phyloP scores from a whole-genome alignment of 176 grass and related monocot genomes.

The Avena insularis region DNA sequence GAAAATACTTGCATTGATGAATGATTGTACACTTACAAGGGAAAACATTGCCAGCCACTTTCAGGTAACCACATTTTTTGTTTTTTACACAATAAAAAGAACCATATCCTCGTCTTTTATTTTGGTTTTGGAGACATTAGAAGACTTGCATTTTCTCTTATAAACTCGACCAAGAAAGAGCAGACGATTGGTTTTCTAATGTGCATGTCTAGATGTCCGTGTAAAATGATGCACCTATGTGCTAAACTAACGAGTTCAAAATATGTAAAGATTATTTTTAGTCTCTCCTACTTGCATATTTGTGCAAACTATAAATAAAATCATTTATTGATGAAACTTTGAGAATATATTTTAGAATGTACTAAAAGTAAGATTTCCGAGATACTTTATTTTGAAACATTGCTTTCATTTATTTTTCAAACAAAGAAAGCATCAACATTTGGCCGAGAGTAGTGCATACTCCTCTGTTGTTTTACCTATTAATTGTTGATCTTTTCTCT shows the following conservation, averaged over 20 bases:
- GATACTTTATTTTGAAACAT: too few species aligned
- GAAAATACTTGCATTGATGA: slow-evolving; percentile 47
- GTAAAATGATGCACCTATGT: not conserved
- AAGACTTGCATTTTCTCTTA: not conserved
- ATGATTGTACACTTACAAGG: slow-evolving; percentile 16
- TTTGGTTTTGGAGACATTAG: not conserved
- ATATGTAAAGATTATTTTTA: not conserved
- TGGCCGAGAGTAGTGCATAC: not conserved
- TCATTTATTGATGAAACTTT: not conserved
- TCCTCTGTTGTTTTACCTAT: not conserved
- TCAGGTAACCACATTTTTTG: not conserved
- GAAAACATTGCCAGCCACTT: slow-evolving; percentile 53
- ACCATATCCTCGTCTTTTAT: not conserved
- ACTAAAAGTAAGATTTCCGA: not conserved
- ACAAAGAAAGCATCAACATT: not conserved
- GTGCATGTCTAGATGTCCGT: not conserved
- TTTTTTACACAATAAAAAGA: not conserved
- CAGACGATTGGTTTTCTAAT: not conserved
- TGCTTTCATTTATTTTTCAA: not conserved
- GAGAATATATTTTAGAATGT: not conserved
- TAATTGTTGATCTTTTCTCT: not conserved
- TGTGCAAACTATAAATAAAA: not conserved
- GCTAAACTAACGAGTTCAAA: not conserved
- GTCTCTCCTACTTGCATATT: not conserved
- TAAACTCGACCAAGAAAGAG: not conserved